These are phyloP conservation scores for Cyclotella baltica DNA, from an alignment of 108 stramenopile species.

Conservation along the genomic window DNA sequence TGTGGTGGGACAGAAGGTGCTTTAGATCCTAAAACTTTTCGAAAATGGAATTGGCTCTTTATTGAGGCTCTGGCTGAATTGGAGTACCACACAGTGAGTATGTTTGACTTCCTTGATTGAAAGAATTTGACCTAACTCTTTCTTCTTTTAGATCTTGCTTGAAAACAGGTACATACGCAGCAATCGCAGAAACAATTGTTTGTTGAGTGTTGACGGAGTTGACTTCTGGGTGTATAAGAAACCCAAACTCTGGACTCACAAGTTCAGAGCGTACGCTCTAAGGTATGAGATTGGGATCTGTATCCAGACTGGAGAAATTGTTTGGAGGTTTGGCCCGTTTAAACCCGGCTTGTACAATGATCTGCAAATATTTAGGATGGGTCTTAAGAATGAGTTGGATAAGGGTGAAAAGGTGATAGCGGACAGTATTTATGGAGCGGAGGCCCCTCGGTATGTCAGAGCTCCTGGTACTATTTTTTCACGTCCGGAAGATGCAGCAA, in stretches of 20 bases:
- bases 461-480: neutral
- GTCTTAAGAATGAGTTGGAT: neutral
- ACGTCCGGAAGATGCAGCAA: neutral
- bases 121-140: neutral
- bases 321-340: neutral
- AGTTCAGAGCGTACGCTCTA: no score
- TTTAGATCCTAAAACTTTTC: constrained; percentile 28
- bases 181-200: no score
- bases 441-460: neutral
- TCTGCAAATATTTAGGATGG: neutral
- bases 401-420: neutral
- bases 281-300: neutral
- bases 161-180: no score
- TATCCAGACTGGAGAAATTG: neutral
- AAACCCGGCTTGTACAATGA: no score
- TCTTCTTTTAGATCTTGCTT: neutral
- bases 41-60: constrained; percentile 18
- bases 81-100: constrained; percentile 1
- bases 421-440: neutral
- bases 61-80: constrained; percentile 10
- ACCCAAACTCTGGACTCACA: no score
- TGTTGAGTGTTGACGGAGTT: no score
- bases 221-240: no score
- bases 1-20: constrained; percentile 16
- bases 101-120: neutral